These are phyloP conservation scores for Leptographium procerum DNA, from an alignment of 2,329 filamentous ascomycete genomes.

Conservation along the genomic window DNA sequence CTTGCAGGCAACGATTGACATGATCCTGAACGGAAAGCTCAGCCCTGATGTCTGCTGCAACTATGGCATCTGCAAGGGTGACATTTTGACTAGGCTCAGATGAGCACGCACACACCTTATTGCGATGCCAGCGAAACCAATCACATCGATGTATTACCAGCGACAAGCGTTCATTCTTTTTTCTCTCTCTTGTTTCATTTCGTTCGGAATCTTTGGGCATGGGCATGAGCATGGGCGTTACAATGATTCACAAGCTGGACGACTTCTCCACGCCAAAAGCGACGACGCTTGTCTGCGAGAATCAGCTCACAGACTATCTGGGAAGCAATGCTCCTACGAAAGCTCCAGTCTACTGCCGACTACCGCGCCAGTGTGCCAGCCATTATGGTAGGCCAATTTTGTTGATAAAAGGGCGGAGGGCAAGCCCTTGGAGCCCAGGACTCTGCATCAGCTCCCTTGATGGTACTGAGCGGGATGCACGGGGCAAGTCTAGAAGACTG, in stretches of 20 bases:
- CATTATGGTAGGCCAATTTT: no score
- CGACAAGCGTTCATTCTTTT: background rate
- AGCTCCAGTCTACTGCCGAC: no score
- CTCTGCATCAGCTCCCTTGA: background rate
- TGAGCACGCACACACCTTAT: background rate
- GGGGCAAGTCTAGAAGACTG: background rate
- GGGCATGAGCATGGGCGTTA: background rate
- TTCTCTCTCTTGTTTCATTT: background rate
- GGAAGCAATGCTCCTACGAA: no score
- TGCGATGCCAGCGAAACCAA: background rate
- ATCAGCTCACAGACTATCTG: no score
- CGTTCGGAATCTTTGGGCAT: no score
- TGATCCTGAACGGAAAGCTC: slow-evolving; percentile 35
- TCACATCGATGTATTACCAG: background rate
- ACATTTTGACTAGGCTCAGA: slow-evolving; percentile 28
- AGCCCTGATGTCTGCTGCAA: slow-evolving; percentile 40
- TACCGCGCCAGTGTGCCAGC: no score
- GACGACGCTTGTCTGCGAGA: background rate
- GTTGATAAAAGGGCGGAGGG: background rate
- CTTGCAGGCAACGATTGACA: slow-evolving; percentile 22
- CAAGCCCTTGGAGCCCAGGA: background rate
- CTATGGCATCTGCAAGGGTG: slow-evolving; percentile 40
- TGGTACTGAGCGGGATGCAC: background rate
- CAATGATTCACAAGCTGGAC: background rate
- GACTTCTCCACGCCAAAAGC: background rate